Percentiles rank a stretch among this genome's conserved stretches.
Conservation (phyloP, 2,329 filamentous ascomycete genomes). For the Monilinia fructicola region DNA sequence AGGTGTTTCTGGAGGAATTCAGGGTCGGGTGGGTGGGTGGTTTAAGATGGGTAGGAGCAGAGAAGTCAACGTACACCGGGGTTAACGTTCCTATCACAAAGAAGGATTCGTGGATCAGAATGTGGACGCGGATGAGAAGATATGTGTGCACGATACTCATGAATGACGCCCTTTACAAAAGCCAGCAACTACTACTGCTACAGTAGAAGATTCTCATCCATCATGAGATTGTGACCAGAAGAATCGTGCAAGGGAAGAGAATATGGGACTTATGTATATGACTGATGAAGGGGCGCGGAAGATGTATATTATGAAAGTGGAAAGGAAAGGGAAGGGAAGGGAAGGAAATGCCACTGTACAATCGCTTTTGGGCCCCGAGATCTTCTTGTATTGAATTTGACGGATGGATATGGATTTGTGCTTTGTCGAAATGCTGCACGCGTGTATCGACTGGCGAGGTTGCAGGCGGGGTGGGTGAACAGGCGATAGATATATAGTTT, state of each 20-base stretch:
- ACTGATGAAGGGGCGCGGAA: neutral
- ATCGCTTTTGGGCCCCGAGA: neutral
- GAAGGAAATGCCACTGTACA: neutral
- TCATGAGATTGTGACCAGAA: neutral
- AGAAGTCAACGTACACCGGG: neutral
- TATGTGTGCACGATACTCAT: conserved; percentile 13
- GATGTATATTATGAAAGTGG: neutral
- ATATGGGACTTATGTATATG: neutral
- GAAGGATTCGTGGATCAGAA: neutral
- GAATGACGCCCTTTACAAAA: conserved; percentile 3
- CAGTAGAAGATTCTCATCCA: neutral
- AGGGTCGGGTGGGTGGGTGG: neutral
- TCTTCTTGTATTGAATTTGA: neutral
- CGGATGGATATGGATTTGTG: neutral
- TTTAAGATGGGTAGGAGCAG: neutral
- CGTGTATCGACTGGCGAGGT: neutral
- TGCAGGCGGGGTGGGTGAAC: neutral
- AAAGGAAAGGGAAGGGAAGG: neutral
- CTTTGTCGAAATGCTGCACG: neutral
- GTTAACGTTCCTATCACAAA: neutral
- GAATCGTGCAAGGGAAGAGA: neutral
- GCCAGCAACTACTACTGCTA: neutral
- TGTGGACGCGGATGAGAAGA: neutral
- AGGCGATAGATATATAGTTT: neutral
- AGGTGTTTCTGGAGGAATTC: neutral